Evolutionary conservation across 2,329 filamentous ascomycete genomes (phyloP), one percentile per base, ranked within the genome.

Genomic region (Fonsecaea nubica): DNA sequence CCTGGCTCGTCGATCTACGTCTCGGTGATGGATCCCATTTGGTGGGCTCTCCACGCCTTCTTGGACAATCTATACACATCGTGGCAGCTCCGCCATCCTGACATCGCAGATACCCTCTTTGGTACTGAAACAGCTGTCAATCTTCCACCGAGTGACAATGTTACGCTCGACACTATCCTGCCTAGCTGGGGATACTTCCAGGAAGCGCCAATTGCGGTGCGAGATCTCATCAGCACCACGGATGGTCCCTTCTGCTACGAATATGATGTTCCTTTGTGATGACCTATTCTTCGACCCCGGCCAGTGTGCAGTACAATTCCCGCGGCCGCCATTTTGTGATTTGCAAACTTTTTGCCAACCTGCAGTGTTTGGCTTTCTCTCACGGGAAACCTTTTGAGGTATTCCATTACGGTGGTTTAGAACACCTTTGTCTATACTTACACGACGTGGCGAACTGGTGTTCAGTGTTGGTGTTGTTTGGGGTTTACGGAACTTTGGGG

Each of bases 231-330:
- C 32, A 72, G 66, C 56, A 74, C 71, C 8, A 73, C 71, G 8
- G 63, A 69, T 21, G 72, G 72, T 10, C 72, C 72, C 9, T 74
- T 73, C 61, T 74, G 72, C 53, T 74, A 74, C 65, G 64, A 69
- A 60, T 74, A 74, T 57, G 72, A 74, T 50, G 64, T 71, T 62
- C 18, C 56, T 35, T 54, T 72, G 33, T 71, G 60, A 70, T 53
- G 42, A 35, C 21, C 7, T n/a, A 25, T 25, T 58, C n/a, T 42
- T 21, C 40, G 6, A 50, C 18, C 3, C 25, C n/a, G 30, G 18
- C 30, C 30, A 33, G 57, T 15, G 33, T n/a, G 57, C 57, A 59
- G 52, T 38, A 57, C 38, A 55, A 33, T 30, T 53, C 18, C 25
- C 3, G 12, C 45, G 45, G 45, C 45, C 45, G 45, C 45, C 10